These are phyloP conservation scores for Talaromyces sp. DNA, from an alignment of 2,329 filamentous ascomycete species.

Conservation along the genomic window DNA sequence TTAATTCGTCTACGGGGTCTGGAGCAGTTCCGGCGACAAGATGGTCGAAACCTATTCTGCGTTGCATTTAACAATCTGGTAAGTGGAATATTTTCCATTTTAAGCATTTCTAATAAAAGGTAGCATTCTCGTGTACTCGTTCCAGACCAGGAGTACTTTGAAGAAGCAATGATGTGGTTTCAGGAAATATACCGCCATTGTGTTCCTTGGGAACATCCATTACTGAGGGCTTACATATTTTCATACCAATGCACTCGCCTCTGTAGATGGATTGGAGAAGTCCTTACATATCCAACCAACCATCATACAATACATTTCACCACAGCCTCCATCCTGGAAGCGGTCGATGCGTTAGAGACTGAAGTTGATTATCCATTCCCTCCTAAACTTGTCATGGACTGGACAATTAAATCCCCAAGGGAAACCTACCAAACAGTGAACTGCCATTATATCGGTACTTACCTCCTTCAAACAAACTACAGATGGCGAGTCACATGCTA, in stretches of 20 bases:
- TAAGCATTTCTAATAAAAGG: background rate
- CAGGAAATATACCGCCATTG: constrained; percentile 1
- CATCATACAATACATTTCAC: background rate
- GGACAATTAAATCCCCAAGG: background rate
- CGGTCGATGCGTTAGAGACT: constrained; percentile 1
- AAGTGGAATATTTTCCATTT: background rate
- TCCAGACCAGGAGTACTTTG: constrained; percentile 1
- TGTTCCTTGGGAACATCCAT: background rate
- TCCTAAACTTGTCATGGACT: background rate
- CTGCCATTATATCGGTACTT: background rate
- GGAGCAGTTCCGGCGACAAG: background rate
- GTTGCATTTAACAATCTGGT: constrained; percentile 5
- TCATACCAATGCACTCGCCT: constrained; percentile 1
- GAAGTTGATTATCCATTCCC: background rate
- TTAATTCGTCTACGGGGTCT: constrained; percentile 5
- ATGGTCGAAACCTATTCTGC: background rate
- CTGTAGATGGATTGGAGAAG: background rate
- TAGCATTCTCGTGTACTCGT: constrained; percentile 3
- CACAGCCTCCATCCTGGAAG: background rate
- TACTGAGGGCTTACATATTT: background rate
- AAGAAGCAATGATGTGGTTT: background rate
- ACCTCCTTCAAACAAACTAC: background rate
- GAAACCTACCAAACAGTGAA: background rate
- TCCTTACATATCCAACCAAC: background rate
- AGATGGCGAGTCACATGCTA: background rate